These are phyloP conservation scores for Pholiota conissans DNA, from an alignment of 768 basidiomycete genomes.

Conservation along the genomic window DNA sequence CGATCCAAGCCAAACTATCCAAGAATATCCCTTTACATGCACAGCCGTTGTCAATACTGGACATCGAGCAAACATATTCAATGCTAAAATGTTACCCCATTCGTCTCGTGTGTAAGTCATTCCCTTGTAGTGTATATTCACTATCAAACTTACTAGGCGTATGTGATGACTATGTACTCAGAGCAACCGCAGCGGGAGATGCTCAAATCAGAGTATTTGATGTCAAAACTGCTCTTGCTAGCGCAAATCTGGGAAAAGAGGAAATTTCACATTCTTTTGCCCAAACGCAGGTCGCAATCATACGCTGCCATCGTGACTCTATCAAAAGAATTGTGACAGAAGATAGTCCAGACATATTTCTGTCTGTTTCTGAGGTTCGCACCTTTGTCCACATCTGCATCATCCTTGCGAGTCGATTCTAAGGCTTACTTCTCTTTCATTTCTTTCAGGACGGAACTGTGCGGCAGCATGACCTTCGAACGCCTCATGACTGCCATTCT, in stretches of 20 bases:
- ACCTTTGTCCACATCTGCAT: too few relatives aligned
- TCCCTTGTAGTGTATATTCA: too few relatives aligned
- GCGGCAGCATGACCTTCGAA: constrained; percentile 83
- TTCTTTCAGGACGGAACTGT: constrained; percentile 74
- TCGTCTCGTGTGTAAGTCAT: constrained; percentile 72
- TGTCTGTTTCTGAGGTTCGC: constrained; percentile 77
- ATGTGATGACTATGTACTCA: too few relatives aligned
- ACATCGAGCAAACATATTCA: constrained; percentile 85
- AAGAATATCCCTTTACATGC: constrained; percentile 66
- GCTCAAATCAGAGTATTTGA: constrained; percentile 79
- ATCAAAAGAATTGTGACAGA: constrained; percentile 83
- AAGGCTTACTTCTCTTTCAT: constrained; percentile 2
- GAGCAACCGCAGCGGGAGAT: constrained; percentile 76
- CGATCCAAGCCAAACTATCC: constrained; percentile 39
- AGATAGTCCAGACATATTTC: constrained; percentile 72
- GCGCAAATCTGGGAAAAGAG: constrained; percentile 33
- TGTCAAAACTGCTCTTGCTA: constrained; percentile 40
- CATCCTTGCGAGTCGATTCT: background rate
- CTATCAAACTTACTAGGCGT: too few relatives aligned
- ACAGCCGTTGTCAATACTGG: constrained; percentile 74
- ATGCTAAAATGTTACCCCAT: constrained; percentile 73
- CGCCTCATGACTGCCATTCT: constrained; percentile 60
- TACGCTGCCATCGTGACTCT: constrained; percentile 70
- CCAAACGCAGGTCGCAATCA: constrained; percentile 49
- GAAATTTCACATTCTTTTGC: constrained; percentile 38